Conservation (phyloP, 192 early-diverging fungal species). For the Backusella morwellensis region DNA sequence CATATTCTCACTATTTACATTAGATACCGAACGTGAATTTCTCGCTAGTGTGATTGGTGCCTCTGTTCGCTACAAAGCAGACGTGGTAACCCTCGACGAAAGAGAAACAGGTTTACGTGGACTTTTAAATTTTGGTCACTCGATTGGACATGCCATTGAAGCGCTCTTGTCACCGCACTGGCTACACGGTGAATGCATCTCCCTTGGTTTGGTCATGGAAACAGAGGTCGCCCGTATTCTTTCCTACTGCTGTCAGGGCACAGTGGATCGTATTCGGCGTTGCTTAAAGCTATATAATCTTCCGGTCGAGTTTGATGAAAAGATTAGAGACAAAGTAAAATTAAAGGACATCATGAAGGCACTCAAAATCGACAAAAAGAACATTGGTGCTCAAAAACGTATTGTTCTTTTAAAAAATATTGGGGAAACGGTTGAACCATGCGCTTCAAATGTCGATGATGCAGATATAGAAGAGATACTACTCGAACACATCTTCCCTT, state of each 20-base stretch:
- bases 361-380: slow-evolving; percentile 96
- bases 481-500: slow-evolving; percentile 43
- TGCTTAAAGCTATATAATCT: slow-evolving; percentile 85
- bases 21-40: slow-evolving; percentile 20
- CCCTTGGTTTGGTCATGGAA: slow-evolving; percentile 92
- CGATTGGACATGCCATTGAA: slow-evolving; percentile 95
- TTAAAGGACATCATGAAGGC: slow-evolving; percentile 82
- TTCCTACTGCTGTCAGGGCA: slow-evolving; percentile 73
- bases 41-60: slow-evolving; percentile 81
- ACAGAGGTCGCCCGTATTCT: slow-evolving; percentile 83
- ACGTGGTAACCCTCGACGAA: slow-evolving; percentile 93
- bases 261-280: slow-evolving; percentile 75
- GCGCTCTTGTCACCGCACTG: slow-evolving; percentile 81
- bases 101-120: slow-evolving; percentile 90
- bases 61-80: slow-evolving; percentile 86
- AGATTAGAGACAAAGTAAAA: slow-evolving; percentile 46
- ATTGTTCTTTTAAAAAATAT: slow-evolving; percentile 83
- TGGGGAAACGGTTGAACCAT: slow-evolving; percentile 77
- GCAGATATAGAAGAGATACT: slow-evolving; percentile 55
- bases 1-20: slow-evolving; percentile 28
- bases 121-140: slow-evolving; percentile 95
- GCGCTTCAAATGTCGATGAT: slow-evolving; percentile 78
- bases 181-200: slow-evolving; percentile 94
- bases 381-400: slow-evolving; percentile 79
- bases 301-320: slow-evolving; percentile 74